phyloP scores from a whole-genome alignment of 192 early-diverging fungal species.

The Backusella mclennaniae region DNA sequence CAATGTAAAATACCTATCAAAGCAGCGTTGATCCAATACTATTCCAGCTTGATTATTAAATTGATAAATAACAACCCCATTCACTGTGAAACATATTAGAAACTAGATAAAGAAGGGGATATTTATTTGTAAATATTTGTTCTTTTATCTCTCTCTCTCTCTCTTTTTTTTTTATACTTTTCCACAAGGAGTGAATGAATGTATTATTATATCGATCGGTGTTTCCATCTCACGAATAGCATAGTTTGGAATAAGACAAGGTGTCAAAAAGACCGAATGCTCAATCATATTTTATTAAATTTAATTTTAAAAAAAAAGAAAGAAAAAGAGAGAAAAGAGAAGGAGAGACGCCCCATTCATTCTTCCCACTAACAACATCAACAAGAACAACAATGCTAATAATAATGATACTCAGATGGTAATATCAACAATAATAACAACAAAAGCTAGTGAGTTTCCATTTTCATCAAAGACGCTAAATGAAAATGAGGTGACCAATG shows the following conservation, averaged over 20 bases:
- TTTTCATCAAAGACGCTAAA: neutral
- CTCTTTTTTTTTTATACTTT: neutral
- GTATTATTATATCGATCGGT: neutral
- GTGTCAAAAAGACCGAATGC: neutral
- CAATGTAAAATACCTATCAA: neutral
- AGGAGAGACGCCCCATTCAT: neutral
- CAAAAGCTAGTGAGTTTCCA: neutral
- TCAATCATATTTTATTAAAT: neutral
- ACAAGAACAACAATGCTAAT: neutral
- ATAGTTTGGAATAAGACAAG: constrained; percentile 1
- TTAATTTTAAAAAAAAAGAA: neutral
- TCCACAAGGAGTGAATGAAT: neutral
- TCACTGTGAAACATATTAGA: neutral
- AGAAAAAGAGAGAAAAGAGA: neutral
- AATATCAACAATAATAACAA: neutral
- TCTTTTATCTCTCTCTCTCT: neutral
- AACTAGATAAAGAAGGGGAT: neutral
- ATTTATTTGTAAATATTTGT: neutral
- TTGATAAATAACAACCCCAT: neutral
- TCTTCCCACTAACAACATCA: neutral
- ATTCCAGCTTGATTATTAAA: neutral
- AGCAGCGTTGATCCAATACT: neutral
- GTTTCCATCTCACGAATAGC: neutral
- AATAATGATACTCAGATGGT: too few relatives aligned
- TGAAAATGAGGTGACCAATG: neutral